Evolutionary conservation across 2,329 filamentous ascomycete genomes (phyloP), one percentile per base, ranked within the genome.

Genomic region (Chrysoporthe deuterocubensis): DNA sequence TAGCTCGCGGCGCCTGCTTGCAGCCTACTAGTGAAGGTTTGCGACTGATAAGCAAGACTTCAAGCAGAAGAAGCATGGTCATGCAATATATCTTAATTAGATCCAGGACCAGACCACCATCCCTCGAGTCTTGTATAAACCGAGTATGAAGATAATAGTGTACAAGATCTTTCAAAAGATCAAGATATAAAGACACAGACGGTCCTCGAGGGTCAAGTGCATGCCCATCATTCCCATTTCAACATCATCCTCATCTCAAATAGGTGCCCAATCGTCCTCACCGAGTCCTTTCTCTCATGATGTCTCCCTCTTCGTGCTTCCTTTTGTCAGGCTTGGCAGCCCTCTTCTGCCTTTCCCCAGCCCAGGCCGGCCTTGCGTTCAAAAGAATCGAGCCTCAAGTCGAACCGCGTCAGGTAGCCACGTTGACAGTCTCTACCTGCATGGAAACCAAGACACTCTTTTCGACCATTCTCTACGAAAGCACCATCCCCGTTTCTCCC

Each of bases 381-480:
- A 26, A 43, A 43, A 26, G 48, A 42, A 32, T 32, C 3, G 26
- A 11, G 8, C 43, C 43, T 46, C 58, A 42, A 13, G 42, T 26
- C 21, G 21, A 46, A 13, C 8, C 40, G 3, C 52, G 32, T 16
- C 52, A 56, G 32, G 32, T 9, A 4, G 13, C 34, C 14, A 40
- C 54, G 7, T 37, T 34, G 21, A 61, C 58, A 9, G 26, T 46
- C n/a, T 13, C 26, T 21, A 34, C 58, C 42, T 61, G 58, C 26
- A 61, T 43, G 26, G 58, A 26, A n/a, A 61, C 42, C 11, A 61
- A n/a, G 40, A 61, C 58, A 4, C 21, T 40, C 58, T 34, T 61
- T n/a, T 44, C 40, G 8, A 46, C 42, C 43, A 26, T 46, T n/a
- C 48, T 42, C 26, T 46, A n/a, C 26, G 14, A 37, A 9, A 57